A percentile compares a stretch with the other conserved stretches of the same genome.
These are phyloP conservation scores for Jatropha curcas DNA, from an alignment of 345 rosid genomes.

Conservation along the genomic window DNA sequence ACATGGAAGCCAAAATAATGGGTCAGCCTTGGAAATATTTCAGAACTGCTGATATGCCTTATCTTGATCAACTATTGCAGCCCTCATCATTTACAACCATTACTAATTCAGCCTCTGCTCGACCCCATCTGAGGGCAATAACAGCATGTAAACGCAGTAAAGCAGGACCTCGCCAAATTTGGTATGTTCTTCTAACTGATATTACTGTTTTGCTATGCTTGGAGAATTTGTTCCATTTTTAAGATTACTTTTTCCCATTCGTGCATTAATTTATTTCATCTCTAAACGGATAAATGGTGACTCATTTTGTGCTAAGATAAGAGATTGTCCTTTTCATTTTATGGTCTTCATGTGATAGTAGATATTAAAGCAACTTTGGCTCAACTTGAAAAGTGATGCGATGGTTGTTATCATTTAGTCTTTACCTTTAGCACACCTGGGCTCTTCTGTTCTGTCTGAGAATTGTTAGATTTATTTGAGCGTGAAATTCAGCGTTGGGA, in stretches of 20 bases:
- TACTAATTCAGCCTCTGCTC: constrained; percentile 71
- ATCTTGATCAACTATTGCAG: constrained; percentile 90
- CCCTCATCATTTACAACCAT: constrained; percentile 76
- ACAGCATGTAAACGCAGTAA: constrained; percentile 88
- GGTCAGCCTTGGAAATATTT: constrained; percentile 91
- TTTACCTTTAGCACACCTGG: not conserved
- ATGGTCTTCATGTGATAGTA: not conserved
- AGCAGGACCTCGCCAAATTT: constrained; percentile 78
- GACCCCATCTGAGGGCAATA: constrained; percentile 80
- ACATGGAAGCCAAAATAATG: constrained; percentile 91
- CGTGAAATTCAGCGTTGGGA: not conserved
- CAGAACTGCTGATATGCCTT: constrained; percentile 92
- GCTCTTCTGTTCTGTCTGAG: not conserved
- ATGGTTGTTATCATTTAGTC: not conserved
- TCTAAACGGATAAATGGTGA: not conserved
- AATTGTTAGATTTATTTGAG: not conserved
- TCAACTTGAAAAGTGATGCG: not conserved
- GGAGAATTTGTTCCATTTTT: constrained; percentile 12
- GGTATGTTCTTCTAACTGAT: constrained; percentile 47
- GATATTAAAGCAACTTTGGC: not conserved
- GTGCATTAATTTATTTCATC: not conserved
- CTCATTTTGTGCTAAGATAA: not conserved
- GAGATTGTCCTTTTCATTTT: not conserved
- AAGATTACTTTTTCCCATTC: not conserved
- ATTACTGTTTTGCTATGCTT: constrained; percentile 21